Conservation (phyloP, 1,284 basidiomycete genomes). For the Anthracocystis setariae region DNA sequence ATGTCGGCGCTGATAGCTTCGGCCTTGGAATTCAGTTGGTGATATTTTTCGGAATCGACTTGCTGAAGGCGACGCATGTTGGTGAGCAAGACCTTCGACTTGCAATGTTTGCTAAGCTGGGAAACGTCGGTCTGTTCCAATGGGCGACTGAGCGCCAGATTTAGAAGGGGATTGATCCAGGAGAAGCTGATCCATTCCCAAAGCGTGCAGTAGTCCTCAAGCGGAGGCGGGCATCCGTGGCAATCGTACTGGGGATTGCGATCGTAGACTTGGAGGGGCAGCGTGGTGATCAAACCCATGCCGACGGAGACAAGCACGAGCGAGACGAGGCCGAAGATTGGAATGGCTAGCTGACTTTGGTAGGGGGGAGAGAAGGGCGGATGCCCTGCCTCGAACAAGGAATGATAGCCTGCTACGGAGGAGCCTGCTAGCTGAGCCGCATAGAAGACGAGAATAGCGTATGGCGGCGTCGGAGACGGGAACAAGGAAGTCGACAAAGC, state of each 20-base stretch:
- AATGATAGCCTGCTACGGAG: conserved; percentile 16
- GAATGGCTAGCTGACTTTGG: conserved; percentile 17
- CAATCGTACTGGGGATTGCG: conserved; percentile 25
- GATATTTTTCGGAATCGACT: conserved; percentile 12
- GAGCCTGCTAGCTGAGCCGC: conserved; percentile 11
- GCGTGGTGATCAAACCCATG: conserved; percentile 15
- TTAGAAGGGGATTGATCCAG: conserved; percentile 73
- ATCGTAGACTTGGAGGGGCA: conserved; percentile 42
- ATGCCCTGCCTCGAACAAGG: conserved; percentile 16
- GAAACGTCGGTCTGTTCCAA: conserved; percentile 51
- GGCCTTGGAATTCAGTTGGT: conserved; percentile 7
- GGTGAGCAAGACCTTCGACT: conserved; percentile 27
- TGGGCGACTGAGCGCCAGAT: conserved; percentile 13
- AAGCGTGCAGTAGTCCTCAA: conserved; percentile 79
- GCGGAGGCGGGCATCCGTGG: conserved; percentile 69
- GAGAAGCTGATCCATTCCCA: conserved; percentile 82
- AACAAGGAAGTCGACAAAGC: conserved; percentile 6
- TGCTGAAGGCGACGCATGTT: conserved; percentile 30
- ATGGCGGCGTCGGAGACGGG: conserved; percentile 29
- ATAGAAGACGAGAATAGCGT: conserved; percentile 25
- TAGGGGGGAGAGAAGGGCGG: conserved; percentile 14
- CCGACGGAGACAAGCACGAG: conserved; percentile 8
- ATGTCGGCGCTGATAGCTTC: conserved; percentile 2
- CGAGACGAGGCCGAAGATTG: conserved; percentile 18
- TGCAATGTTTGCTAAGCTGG: conserved; percentile 37